Percentiles rank a stretch among this genome's conserved stretches.
phyloP scores from a whole-genome alignment of 202 grass and related monocot species.

The Digitaria exilis region DNA sequence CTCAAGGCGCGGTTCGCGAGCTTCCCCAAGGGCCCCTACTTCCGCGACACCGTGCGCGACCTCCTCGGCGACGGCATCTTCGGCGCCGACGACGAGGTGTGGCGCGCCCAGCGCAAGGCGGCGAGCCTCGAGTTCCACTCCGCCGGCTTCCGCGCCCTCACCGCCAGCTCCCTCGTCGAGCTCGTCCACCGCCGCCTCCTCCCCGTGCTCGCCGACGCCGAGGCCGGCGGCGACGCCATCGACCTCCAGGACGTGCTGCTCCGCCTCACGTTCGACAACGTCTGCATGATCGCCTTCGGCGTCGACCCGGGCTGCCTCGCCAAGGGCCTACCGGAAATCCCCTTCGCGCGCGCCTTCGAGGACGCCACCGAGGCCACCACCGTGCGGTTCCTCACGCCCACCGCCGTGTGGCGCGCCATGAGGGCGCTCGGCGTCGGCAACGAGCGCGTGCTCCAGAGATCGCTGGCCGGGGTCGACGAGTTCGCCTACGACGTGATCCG shows the following conservation, averaged over 20 bases:
- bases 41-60: slow-evolving; percentile 74
- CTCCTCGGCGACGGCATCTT: slow-evolving; percentile 98
- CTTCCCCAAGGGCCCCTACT: slow-evolving; percentile 94
- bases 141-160: slow-evolving; percentile 81
- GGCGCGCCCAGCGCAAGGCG: slow-evolving; percentile 79
- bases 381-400: slow-evolving; percentile 81
- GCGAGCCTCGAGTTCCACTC: slow-evolving; percentile 99
- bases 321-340: slow-evolving; percentile 75
- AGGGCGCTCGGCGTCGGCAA: slow-evolving; percentile 61
- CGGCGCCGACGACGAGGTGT: slow-evolving; percentile 85
- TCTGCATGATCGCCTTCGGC: slow-evolving; percentile 97
- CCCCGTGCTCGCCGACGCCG: slow-evolving; percentile 62
- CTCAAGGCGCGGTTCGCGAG: slow-evolving; percentile 86
- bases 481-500: slow-evolving; percentile 91
- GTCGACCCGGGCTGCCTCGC: slow-evolving; percentile 80
- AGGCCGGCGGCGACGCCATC: slow-evolving; percentile 8
- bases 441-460: slow-evolving; percentile 65
- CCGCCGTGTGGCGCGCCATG: slow-evolving; percentile 75
- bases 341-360: slow-evolving; percentile 93
- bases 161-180: slow-evolving; percentile 73
- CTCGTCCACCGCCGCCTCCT: slow-evolving; percentile 87
- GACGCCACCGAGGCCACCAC: slow-evolving; percentile 95
- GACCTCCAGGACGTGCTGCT: slow-evolving; percentile 95
- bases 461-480: slow-evolving; percentile 67
- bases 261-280: slow-evolving; percentile 94